Evolutionary conservation across 768 basidiomycete species (phyloP).

Genomic region (Rhodotorula paludigena): DNA sequence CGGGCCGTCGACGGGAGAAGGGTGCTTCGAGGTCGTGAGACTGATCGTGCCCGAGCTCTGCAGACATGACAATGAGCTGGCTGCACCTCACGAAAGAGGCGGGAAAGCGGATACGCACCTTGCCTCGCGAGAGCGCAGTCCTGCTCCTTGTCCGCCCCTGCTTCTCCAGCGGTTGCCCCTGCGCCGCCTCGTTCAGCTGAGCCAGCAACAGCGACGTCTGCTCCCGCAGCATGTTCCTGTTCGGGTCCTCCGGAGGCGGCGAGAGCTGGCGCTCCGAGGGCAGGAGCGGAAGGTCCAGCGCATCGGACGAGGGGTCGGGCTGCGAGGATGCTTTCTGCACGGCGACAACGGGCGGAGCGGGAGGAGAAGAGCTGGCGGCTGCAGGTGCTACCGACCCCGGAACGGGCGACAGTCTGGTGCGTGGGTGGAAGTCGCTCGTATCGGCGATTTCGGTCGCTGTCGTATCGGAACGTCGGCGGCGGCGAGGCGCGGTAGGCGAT

Average conservation of each 20-base stretch:
- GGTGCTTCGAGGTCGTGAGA: not conserved
- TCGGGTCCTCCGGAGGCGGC: not conserved
- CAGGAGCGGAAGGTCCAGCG: not conserved
- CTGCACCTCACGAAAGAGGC: no score
- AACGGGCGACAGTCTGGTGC: not conserved
- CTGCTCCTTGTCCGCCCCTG: not conserved
- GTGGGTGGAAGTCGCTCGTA: not conserved
- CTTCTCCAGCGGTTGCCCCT: not conserved
- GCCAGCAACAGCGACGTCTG: slow-evolving; percentile 11
- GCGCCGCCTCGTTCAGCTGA: not conserved
- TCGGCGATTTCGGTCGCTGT: slow-evolving; percentile 1
- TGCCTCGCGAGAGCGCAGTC: not conserved
- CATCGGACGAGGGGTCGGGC: slow-evolving; percentile 9
- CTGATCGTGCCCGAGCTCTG: slow-evolving; percentile 4
- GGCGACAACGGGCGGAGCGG: not conserved
- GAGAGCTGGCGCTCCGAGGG: not conserved
- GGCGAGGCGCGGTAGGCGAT: no score
- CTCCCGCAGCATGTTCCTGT: not conserved
- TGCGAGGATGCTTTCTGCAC: no score
- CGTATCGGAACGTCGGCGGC: not conserved
- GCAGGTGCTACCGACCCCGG: not conserved
- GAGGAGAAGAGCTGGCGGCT: not conserved
- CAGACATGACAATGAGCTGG: not conserved
- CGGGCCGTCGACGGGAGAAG: not conserved
- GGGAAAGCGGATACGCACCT: not conserved